Conservation (phyloP, 2,329 filamentous ascomycete species). For the Pezicula radicicola region DNA sequence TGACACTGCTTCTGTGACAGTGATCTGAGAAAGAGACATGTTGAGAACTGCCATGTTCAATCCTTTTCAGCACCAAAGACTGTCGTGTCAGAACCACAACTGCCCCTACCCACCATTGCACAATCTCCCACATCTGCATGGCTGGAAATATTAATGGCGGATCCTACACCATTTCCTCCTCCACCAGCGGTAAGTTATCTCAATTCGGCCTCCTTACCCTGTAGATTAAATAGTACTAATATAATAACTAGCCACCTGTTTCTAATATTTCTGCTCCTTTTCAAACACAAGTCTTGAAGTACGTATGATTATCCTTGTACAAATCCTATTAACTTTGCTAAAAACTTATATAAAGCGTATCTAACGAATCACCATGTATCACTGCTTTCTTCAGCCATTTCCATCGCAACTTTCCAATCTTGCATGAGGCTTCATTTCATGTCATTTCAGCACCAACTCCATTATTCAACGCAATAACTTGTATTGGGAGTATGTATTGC, state of each 20-base stretch:
- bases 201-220: too few relatives aligned
- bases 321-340: not conserved
- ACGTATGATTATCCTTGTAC: not conserved
- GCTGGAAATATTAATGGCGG: constrained; percentile 3
- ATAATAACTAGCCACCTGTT: not conserved
- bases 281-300: too few relatives aligned
- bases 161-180: not conserved
- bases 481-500: constrained; percentile 5
- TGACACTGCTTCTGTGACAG: not conserved
- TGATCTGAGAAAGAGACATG: constrained; percentile 6
- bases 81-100: not conserved
- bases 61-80: not conserved
- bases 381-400: constrained; percentile 3
- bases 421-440: constrained; percentile 7
- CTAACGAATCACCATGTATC: constrained; percentile 1
- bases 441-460: constrained; percentile 6
- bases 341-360: not conserved
- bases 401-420: constrained; percentile 4
- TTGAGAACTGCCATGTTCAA: constrained; percentile 6
- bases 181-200: not conserved
- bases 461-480: constrained; percentile 3
- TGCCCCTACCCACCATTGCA: not conserved
- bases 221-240: too few relatives aligned
- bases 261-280: not conserved
- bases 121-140: constrained; percentile 2